Base-by-base conservation (phyloP, 1,284 basidiomycete genomes). In the Malassezia arunalokei region DNA sequence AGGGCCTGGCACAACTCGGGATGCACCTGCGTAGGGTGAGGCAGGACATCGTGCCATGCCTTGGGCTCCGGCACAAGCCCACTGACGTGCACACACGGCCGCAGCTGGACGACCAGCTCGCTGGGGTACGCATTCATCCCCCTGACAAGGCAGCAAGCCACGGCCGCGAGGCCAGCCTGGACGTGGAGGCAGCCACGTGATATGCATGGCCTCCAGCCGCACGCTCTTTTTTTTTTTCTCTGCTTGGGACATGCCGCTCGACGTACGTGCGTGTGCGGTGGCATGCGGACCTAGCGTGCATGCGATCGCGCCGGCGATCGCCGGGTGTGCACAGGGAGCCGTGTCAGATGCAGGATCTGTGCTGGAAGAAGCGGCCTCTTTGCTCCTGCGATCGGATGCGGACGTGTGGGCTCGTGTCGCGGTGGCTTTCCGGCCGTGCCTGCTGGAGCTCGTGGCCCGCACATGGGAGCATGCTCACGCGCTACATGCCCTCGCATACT, bases 381-480 rank as follows among this genome's bases (percentile, higher is more conserved):
- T 38, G 7, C 56, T 75, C 9, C 60, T 74, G 0, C 8, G 28
- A 8, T 54, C 73, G 40, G 51, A 58, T 12, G 66, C 68, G 0
- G 42, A 48, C 1, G 56, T 66, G 42, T 35, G 33, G 11, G 68
- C 70, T 1, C 15, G 60, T 15, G 46, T 48, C 8, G 59, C 74
- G 14, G 61, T 68, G 12, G 49, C 56, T 1, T 73, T 69, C 56
- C 59, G 66, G 28, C 69, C 73, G 3, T 14, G 73, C 11, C 61
- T 71, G 14, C 27, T 62, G 20, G 68, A 73, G n/a, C 57, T 76
- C 6, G 42, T 73, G 28, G 50, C 17, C 31, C 43, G 17, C 37
- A 32, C 14, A 29, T 15, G 47, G 6, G 48, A 58, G 7, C n/a
- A 15, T 3, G 28, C 37, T n/a, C 58, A 40, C 11, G 35, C 8